phyloP scores from a whole-genome alignment of 2,329 filamentous ascomycete species.

The Dothideomycetidae sp. region DNA sequence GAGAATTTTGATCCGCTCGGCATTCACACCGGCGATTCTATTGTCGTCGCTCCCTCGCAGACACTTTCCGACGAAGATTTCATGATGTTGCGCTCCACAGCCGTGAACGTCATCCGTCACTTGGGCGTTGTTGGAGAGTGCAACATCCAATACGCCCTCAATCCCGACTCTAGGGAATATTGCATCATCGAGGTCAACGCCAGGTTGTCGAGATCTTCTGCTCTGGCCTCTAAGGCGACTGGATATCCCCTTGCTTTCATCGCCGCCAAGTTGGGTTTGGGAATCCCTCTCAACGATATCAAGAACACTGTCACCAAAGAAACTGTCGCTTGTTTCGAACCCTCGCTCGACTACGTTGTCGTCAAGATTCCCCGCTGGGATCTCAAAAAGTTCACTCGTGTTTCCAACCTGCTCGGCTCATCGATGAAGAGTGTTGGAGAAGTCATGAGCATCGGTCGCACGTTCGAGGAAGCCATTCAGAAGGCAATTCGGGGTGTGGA shows the following conservation, averaged over 20 bases:
- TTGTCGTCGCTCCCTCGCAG: constrained; percentile 93
- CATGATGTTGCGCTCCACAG: constrained; percentile 95
- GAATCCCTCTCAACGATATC: constrained; percentile 91
- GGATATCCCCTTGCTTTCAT: constrained; percentile 94
- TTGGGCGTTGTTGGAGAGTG: constrained; percentile 96
- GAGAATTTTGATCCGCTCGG: constrained; percentile 98
- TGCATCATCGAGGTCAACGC: constrained; percentile 99
- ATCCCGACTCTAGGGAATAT: constrained; percentile 89
- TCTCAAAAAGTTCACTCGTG: constrained; percentile 94
- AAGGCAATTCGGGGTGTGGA: constrained; percentile 95
- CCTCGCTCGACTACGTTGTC: constrained; percentile 92
- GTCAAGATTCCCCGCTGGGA: constrained; percentile 99
- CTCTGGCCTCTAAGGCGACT: constrained; percentile 90
- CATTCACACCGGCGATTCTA: constrained; percentile 95
- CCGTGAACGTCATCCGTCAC: constrained; percentile 92
- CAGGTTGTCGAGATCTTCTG: constrained; percentile 85
- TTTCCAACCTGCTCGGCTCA: constrained; percentile 87
- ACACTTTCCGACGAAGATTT: constrained; percentile 96
- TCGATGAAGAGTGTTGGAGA: constrained; percentile 99
- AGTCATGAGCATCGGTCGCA: constrained; percentile 94
- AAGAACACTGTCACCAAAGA: constrained; percentile 90
- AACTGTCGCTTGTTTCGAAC: constrained; percentile 96
- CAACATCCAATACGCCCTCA: constrained; percentile 96
- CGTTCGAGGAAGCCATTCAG: constrained; percentile 95
- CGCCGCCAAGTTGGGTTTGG: constrained; percentile 87